Evolutionary conservation across 306 rosid genomes (phyloP).

Genomic region (Parietaria judaica): DNA sequence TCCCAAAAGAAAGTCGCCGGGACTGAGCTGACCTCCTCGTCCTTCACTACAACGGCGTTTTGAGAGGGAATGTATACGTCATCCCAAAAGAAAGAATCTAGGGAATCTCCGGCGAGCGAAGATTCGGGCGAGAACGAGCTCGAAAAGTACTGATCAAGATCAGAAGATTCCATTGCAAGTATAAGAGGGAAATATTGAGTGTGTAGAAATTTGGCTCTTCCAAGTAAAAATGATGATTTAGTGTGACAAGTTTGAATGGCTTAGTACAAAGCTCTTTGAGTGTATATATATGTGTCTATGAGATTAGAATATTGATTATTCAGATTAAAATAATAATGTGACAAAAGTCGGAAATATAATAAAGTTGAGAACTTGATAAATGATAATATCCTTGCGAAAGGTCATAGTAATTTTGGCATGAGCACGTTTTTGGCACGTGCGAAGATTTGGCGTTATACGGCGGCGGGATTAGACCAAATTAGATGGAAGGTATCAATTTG

Average conservation of each 20-base stretch:
- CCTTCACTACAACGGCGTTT: too few relatives aligned
- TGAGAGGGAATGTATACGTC: conserved; percentile 6
- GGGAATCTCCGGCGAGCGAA: conserved; percentile 11
- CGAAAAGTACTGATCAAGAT: conserved; percentile 11
- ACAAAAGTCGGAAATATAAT: neutral
- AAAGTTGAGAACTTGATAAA: neutral
- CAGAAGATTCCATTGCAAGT: conserved; percentile 15
- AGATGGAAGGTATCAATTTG: neutral
- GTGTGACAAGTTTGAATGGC: neutral
- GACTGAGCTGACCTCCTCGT: too few relatives aligned
- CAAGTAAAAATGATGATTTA: neutral
- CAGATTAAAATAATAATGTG: too few relatives aligned
- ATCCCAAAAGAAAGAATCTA: conserved; percentile 18
- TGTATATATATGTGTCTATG: conserved; percentile 9
- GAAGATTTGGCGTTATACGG: conserved; percentile 23
- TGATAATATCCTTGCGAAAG: conserved; percentile 5
- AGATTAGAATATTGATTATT: too few relatives aligned
- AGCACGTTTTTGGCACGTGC: conserved; percentile 18
- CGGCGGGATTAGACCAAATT: conserved; percentile 26
- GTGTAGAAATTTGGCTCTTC: too few relatives aligned
- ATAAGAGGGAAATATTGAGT: neutral
- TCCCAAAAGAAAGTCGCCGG: too few relatives aligned
- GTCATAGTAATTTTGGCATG: conserved; percentile 13
- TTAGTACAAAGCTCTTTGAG: neutral
- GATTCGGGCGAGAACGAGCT: conserved; percentile 22